Evolutionary conservation across 345 rosid genomes (phyloP).

Genomic region (Anastatica hierochuntica): DNA sequence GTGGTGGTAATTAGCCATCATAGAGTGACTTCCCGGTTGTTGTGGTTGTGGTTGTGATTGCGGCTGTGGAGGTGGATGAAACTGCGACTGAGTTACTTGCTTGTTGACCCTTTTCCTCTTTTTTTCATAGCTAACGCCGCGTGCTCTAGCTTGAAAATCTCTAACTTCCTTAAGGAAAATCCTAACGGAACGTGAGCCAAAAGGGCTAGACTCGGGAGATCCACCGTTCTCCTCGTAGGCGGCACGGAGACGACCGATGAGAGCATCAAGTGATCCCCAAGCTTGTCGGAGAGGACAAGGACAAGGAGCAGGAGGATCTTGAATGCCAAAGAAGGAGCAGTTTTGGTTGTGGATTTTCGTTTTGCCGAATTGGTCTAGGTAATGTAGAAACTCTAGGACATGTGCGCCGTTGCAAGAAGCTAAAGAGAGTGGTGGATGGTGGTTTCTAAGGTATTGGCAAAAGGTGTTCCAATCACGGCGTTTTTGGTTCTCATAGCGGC

Average conservation of each 20-base stretch:
- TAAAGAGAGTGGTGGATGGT: constrained; percentile 30
- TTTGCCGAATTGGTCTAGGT: constrained; percentile 31
- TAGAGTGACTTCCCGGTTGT: constrained; percentile 19
- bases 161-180: constrained; percentile 25
- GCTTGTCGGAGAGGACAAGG: constrained; percentile 31
- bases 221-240: constrained; percentile 34
- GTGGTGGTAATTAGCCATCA: constrained; percentile 27
- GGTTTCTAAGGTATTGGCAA: constrained; percentile 30
- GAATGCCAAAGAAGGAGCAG: constrained; percentile 29
- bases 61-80: constrained; percentile 10
- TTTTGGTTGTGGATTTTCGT: constrained; percentile 24
- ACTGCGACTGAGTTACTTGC: constrained; percentile 10
- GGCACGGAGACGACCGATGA: constrained; percentile 29
- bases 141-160: constrained; percentile 30
- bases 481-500: constrained; percentile 33
- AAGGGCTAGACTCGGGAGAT: constrained; percentile 27
- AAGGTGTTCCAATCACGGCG: constrained; percentile 36
- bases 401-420: constrained; percentile 32
- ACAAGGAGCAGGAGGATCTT: constrained; percentile 30
- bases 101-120: constrained; percentile 38
- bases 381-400: constrained; percentile 30
- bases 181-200: constrained; percentile 31
- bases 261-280: constrained; percentile 31
- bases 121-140: constrained; percentile 29
- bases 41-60: constrained; percentile 10